These are phyloP conservation scores for Sugiyamaella smithiae DNA, from an alignment of 805 yeast species.

Conservation along the genomic window DNA sequence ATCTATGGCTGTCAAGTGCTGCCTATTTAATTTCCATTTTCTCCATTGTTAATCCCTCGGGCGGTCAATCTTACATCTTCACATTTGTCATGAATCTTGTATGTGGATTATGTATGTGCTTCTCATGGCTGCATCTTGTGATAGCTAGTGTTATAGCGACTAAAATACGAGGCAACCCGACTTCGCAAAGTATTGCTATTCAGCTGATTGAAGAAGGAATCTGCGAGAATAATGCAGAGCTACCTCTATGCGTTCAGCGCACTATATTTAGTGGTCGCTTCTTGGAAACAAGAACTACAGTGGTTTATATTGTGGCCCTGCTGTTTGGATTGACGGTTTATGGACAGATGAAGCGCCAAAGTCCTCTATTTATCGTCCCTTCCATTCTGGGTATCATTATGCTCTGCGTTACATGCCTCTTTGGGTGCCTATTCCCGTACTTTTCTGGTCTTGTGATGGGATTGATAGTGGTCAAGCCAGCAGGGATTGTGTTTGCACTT, in stretches of 20 bases:
- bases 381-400: constrained; percentile 27
- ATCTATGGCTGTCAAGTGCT: constrained; percentile 29
- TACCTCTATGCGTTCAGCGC: constrained; percentile 21
- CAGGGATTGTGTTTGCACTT: constrained; percentile 28
- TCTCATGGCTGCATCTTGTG: constrained; percentile 20
- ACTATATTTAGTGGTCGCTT: constrained; percentile 26
- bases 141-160: constrained; percentile 28
- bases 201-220: constrained; percentile 22
- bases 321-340: constrained; percentile 22
- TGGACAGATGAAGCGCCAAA: constrained; percentile 21
- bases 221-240: constrained; percentile 21
- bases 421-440: constrained; percentile 27
- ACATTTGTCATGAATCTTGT: constrained; percentile 19
- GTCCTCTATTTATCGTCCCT: constrained; percentile 24
- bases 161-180: constrained; percentile 25
- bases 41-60: constrained; percentile 27
- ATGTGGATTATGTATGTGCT: constrained; percentile 18
- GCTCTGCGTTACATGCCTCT: constrained; percentile 22
- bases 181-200: constrained; percentile 13
- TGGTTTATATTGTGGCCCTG: constrained; percentile 26
- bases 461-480: constrained; percentile 24
- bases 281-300: constrained; percentile 22
- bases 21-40: constrained; percentile 27
- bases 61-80: constrained; percentile 26
- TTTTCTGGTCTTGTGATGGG: constrained; percentile 24